Base-by-base conservation (phyloP, 2,329 filamentous ascomycete species). In the Fusarium euwallaceae region DNA sequence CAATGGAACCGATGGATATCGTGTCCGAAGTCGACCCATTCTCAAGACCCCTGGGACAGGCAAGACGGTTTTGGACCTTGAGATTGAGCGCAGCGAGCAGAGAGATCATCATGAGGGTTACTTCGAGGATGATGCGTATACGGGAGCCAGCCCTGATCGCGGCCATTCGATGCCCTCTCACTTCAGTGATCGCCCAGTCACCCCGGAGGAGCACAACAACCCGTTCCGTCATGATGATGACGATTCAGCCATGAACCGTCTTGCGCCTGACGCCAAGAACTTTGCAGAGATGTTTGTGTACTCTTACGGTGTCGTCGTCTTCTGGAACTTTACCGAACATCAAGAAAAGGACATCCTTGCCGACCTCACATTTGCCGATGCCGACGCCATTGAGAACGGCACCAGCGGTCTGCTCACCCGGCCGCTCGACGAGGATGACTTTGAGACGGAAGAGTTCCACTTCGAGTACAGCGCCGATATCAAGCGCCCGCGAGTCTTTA, bases 221-320 rank as follows among this genome's bases (percentile, higher is more conserved):
- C 73, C 78, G 1, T 81, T 80, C 61, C 77, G 68, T 10, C 75
- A 81, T 61, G 83, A 83, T 43, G 84, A 86, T 74, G 86, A 85
- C 51, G 78, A 86, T 67, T 87, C 88, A 79, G 84, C 89, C 27
- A 84, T 88, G 73, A 87, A 89, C 81, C 88, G 90, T 32, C 88
- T 94, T 27, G 90, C 90, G 1, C 89, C 93, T 7, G 91, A 95
- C 80, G 90, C 92, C 39, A 92, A 96, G 79, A 89, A 92, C 66
- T 95, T 97, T 80, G 96, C 94, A 48, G 97, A 99, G 84, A 94
- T 98, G 91, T 98, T 98, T 81, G 93, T 99, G 78, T 98, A 97
- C 83, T 96, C 94, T 17, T 99, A 99, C 80, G 97, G 97, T 22
- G 96, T 99, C 1, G 96, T 97, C 0, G 97, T 99, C 6, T 98